These are phyloP conservation scores for Mucor racemosus DNA, from an alignment of 371 early-diverging fungal genomes.

Conservation along the genomic window DNA sequence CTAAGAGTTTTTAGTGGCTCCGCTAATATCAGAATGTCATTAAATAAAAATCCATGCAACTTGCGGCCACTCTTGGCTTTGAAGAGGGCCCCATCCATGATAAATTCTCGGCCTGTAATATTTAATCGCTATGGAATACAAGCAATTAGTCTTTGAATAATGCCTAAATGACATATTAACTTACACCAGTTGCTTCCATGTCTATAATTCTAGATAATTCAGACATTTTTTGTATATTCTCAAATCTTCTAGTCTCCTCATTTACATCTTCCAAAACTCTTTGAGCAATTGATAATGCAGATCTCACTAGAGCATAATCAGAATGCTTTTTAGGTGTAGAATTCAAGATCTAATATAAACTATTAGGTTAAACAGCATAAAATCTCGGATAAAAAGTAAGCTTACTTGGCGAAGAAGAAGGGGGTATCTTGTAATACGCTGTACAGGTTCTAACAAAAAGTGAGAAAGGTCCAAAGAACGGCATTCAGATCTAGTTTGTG, in stretches of 20 bases:
- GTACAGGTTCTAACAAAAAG: conserved; percentile 90
- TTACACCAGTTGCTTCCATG: conserved; percentile 65
- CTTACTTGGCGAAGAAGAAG: conserved; percentile 82
- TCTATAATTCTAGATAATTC: conserved; percentile 75
- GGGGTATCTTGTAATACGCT: conserved; percentile 93
- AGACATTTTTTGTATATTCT: conserved; percentile 73
- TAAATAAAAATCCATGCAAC: conserved; percentile 85
- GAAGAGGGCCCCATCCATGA: conserved; percentile 81
- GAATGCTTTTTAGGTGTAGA: conserved; percentile 82
- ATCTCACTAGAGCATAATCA: conserved; percentile 74
- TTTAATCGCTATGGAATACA: conserved; percentile 49
- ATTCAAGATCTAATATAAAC: conserved; percentile 66
- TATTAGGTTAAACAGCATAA: not conserved
- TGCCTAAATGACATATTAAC: not conserved
- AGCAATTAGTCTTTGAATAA: not conserved
- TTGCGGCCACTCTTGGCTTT: conserved; percentile 88
- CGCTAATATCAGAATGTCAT: conserved; percentile 81
- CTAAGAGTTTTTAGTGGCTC: conserved; percentile 50
- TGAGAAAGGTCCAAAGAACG: conserved; percentile 83
- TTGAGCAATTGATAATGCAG: conserved; percentile 75
- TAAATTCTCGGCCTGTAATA: conserved; percentile 69
- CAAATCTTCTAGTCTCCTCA: conserved; percentile 75
- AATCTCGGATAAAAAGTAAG: not conserved
- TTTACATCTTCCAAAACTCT: conserved; percentile 77
- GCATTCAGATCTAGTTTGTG: conserved; percentile 73